Evolutionary conservation across 2,329 filamentous ascomycete genomes (phyloP).

Genomic region (Endocalyx cinctus): DNA sequence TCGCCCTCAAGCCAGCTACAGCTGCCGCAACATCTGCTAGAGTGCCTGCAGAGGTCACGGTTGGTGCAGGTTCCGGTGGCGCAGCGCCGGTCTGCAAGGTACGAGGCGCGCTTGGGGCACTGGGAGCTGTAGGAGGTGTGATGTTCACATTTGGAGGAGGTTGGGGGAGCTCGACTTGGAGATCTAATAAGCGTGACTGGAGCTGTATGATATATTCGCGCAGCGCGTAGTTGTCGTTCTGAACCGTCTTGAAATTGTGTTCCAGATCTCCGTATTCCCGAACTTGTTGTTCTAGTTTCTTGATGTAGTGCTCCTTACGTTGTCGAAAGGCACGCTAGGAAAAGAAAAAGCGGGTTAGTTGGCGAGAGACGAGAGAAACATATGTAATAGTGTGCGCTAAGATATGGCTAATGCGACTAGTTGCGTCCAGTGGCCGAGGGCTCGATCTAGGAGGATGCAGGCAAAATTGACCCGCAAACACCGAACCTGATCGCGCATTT

Average conservation of each 20-base stretch:
- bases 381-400: too few relatives aligned
- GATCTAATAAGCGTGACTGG: conserved; percentile 80
- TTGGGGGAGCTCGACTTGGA: conserved; percentile 77
- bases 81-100: not conserved
- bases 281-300: conserved; percentile 92
- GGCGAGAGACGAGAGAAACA: too few relatives aligned
- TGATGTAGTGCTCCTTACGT: conserved; percentile 96
- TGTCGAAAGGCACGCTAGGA: conserved; percentile 88
- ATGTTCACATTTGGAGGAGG: conserved; percentile 78
- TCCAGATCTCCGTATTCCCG: conserved; percentile 74
- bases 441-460: too few relatives aligned
- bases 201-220: conserved; percentile 90
- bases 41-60: conserved; percentile 23
- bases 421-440: too few relatives aligned
- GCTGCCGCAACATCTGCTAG: conserved; percentile 30
- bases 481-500: too few relatives aligned
- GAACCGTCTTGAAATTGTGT: conserved; percentile 71
- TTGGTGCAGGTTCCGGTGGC: conserved; percentile 7
- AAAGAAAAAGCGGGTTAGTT: conserved; percentile 25
- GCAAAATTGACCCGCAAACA: too few relatives aligned
- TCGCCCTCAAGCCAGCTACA: conserved; percentile 24
- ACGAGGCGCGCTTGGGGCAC: conserved; percentile 15
- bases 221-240: conserved; percentile 83
- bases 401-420: too few relatives aligned
- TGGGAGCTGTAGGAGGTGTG: conserved; percentile 32